These are phyloP conservation scores for Saussurea involucrata DNA, from an alignment of 129 eudicot genomes.

Conservation along the genomic window DNA sequence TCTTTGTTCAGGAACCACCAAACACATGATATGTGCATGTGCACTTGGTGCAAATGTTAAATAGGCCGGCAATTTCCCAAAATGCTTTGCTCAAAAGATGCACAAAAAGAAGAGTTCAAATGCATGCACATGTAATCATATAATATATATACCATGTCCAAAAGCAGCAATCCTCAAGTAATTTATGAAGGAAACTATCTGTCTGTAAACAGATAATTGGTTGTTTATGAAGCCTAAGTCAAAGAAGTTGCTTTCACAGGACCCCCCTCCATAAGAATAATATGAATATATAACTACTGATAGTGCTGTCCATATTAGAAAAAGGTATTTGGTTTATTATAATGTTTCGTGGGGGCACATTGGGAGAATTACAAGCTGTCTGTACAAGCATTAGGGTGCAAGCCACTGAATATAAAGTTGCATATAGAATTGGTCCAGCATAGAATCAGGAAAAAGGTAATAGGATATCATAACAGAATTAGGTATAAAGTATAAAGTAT, in stretches of 20 bases:
- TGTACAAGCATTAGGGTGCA: constrained; percentile 29
- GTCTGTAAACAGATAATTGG: constrained; percentile 17
- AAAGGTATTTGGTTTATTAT: constrained; percentile 13
- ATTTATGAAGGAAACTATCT: constrained; percentile 13
- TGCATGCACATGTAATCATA: constrained; percentile 12
- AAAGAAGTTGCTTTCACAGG: constrained; percentile 16
- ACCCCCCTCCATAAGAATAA: neutral
- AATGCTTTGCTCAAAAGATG: constrained; percentile 13
- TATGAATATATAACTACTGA: constrained; percentile 7
- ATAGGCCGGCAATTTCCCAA: constrained; percentile 12
- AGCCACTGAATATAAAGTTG: constrained; percentile 14
- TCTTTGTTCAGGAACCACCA: constrained; percentile 26
- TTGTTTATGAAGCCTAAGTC: constrained; percentile 10
- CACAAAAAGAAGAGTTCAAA: constrained; percentile 21
- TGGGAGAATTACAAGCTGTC: constrained; percentile 10
- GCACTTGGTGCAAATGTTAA: constrained; percentile 16
- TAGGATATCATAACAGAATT: constrained; percentile 12
- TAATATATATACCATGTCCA: constrained; percentile 9
- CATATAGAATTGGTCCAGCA: constrained; percentile 19
- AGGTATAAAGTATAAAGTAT: constrained; percentile 5
- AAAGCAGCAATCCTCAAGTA: constrained; percentile 26
- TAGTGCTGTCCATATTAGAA: constrained; percentile 20
- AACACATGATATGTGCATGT: constrained; percentile 25
- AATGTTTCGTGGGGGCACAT: constrained; percentile 19
- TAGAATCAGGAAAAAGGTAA: constrained; percentile 20